These are phyloP conservation scores for Pycnococcus provasolii DNA, from an alignment of 139 green algal genomes.

Conservation along the genomic window DNA sequence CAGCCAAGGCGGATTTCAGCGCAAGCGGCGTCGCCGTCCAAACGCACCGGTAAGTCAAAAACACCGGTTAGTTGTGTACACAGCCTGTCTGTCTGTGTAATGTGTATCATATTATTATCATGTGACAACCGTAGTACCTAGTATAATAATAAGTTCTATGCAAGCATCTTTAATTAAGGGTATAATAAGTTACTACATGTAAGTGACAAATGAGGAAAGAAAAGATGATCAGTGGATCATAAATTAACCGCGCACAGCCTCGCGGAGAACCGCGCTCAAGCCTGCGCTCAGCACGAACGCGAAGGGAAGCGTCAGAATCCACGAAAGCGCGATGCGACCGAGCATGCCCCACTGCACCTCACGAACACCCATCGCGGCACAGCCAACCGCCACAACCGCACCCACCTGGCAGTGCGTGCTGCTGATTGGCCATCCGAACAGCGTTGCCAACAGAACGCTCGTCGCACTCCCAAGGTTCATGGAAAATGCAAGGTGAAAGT, in stretches of 20 bases:
- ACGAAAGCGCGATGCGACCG: conserved; percentile 16
- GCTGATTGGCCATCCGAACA: conserved; percentile 36
- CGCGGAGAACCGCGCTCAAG: background rate
- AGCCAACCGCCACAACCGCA: conserved; percentile 29
- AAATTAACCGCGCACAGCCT: background rate
- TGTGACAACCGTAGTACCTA: no score
- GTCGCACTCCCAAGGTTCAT: conserved; percentile 11
- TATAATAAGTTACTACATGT: no score
- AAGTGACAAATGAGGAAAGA: no score
- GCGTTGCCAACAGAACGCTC: conserved; percentile 24
- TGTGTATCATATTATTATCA: no score
- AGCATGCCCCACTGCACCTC: conserved; percentile 22
- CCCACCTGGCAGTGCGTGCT: conserved; percentile 43
- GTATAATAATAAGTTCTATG: no score
- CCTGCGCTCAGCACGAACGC: conserved; percentile 6
- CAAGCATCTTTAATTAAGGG: no score
- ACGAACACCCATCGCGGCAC: background rate
- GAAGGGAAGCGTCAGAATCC: conserved; percentile 23
- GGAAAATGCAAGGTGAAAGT: conserved; percentile 28
- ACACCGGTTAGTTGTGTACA: no score
- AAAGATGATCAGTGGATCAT: no score
- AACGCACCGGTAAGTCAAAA: no score
- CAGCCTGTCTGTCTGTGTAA: no score
- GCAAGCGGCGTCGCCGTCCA: no score
- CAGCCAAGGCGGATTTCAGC: no score